phyloP scores from a whole-genome alignment of 2,329 filamentous ascomycete species.

The Fusarium chaquense region DNA sequence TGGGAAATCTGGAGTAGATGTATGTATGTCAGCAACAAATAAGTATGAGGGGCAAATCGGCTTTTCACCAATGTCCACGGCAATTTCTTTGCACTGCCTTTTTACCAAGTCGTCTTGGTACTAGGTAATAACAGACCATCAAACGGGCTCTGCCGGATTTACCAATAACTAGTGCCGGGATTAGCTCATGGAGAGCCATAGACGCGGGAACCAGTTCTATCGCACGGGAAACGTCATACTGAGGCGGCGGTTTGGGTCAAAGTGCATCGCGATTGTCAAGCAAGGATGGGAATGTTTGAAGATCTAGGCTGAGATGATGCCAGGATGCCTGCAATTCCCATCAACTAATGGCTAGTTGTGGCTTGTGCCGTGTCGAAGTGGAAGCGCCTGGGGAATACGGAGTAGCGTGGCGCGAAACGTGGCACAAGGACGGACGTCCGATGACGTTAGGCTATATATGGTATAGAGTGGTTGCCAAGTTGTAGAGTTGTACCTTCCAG shows the following conservation, averaged over 20 bases:
- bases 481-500: slow-evolving; percentile 17
- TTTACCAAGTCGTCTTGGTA: neutral
- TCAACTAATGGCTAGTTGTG: slow-evolving; percentile 22
- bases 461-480: slow-evolving; percentile 5
- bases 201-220: slow-evolving; percentile 19
- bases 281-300: slow-evolving; percentile 33
- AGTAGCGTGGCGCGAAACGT: slow-evolving; percentile 23
- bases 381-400: neutral
- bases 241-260: slow-evolving; percentile 3
- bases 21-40: slow-evolving; percentile 27
- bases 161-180: slow-evolving; percentile 7
- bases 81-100: neutral
- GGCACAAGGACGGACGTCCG: slow-evolving; percentile 4
- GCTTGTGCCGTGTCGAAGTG: slow-evolving; percentile 8
- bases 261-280: neutral
- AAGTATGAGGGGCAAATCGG: neutral
- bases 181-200: slow-evolving; percentile 22
- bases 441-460: neutral
- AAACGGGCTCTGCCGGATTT: slow-evolving; percentile 3
- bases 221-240: slow-evolving; percentile 23
- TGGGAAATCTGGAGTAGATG: slow-evolving; percentile 31
- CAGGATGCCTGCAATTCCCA: slow-evolving; percentile 24
- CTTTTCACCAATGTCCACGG: slow-evolving; percentile 1
- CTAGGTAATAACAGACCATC: neutral
- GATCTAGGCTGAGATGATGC: slow-evolving; percentile 17